Percentiles rank a stretch among this genome's conserved stretches.
phyloP scores from a whole-genome alignment of 164 flowering plant genomes.

The Piper betle region DNA sequence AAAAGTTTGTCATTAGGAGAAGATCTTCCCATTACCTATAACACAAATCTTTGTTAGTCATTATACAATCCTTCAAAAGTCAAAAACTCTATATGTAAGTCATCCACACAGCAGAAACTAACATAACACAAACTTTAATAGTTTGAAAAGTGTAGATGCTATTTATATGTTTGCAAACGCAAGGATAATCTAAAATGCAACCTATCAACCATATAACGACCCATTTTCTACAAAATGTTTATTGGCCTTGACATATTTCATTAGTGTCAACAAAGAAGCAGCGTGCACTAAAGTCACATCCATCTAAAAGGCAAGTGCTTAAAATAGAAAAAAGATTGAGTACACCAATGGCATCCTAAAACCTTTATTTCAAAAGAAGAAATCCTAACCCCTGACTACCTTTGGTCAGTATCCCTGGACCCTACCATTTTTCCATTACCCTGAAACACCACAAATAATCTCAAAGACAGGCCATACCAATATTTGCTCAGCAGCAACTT shows the following conservation, averaged over 20 bases:
- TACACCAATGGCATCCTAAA: no score
- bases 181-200: no score
- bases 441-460: background rate
- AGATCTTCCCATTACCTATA: slow-evolving; percentile 93
- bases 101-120: no score
- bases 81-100: background rate
- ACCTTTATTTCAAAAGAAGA: background rate
- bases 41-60: background rate
- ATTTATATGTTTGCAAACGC: no score
- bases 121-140: no score
- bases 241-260: no score
- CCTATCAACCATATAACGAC: background rate
- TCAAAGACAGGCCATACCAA: slow-evolving; percentile 33
- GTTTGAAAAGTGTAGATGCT: no score
- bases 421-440: background rate
- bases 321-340: background rate
- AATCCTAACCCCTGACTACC: background rate
- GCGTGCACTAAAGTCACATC: background rate
- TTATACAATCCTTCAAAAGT: background rate
- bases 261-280: no score
- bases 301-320: background rate
- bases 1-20: slow-evolving; percentile 94
- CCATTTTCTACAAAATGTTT: background rate
- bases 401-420: background rate
- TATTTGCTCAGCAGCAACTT: slow-evolving; percentile 47